These are phyloP conservation scores for Mortierella sp. DNA, from an alignment of 371 early-diverging fungal species.

Conservation along the genomic window DNA sequence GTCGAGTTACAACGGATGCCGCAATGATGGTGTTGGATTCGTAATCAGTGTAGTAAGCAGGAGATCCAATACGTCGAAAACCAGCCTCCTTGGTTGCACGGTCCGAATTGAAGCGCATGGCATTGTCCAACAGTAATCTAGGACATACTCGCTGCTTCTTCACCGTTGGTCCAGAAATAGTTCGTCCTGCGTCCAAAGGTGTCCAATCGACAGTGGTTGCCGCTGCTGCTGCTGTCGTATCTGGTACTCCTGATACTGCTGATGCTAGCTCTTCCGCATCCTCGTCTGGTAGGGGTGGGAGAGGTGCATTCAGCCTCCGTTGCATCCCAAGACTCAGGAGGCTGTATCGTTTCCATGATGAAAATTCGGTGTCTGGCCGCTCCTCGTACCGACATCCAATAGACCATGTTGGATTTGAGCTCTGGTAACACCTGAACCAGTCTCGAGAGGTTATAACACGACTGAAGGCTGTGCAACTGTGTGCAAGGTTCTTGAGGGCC, in stretches of 20 bases:
- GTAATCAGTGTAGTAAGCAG: slow-evolving; percentile 15
- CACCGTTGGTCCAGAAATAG: not conserved
- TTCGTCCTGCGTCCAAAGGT: too few relatives aligned
- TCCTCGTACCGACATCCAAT: not conserved
- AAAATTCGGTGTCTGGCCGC: not conserved
- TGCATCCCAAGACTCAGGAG: slow-evolving; percentile 6
- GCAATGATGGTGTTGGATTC: slow-evolving; percentile 15
- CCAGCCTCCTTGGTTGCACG: not conserved
- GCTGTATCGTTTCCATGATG: slow-evolving; percentile 1
- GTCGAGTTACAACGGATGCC: slow-evolving; percentile 25
- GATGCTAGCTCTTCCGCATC: not conserved
- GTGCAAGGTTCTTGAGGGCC: slow-evolving; percentile 1
- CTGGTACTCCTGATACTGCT: too few relatives aligned
- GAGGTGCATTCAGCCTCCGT: not conserved
- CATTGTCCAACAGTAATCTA: slow-evolving; percentile 1
- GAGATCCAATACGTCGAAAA: slow-evolving; percentile 10
- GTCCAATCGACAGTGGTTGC: too few relatives aligned
- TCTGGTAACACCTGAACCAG: not conserved
- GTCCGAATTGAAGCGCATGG: slow-evolving; percentile 2
- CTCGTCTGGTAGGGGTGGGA: not conserved
- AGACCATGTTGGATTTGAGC: slow-evolving; percentile 2
- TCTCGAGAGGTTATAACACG: not conserved
- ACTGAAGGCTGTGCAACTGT: not conserved
- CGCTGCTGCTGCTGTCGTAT: not conserved
- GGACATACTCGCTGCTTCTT: not conserved